Base-by-base conservation (phyloP, 305 asterid genomes). In the Rubia occidens region DNA sequence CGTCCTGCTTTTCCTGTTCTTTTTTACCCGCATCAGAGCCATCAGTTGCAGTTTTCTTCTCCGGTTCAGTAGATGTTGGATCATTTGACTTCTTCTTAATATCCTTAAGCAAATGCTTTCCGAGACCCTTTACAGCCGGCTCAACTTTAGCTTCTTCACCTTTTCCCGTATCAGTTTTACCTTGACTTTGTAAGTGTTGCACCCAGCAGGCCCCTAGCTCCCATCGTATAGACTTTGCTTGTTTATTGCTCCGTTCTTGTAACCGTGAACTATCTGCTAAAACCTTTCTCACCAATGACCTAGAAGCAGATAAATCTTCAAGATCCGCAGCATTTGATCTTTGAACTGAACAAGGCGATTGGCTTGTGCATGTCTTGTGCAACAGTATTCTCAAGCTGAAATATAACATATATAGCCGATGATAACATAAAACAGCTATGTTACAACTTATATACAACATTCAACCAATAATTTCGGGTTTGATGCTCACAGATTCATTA, bases 161-260 rank as follows among this genome's bases (percentile, higher is more conserved):
- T 93, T 93, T 78, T 90, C 97, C 71, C 83, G 83, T 83, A 73
- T 79, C 85, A 67, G 89, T 74, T 84, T 93, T 90, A 76, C 84
- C 86, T 86, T 90, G 96, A 79, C 89, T 97, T 77, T 90, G 98
- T 72, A 93, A 79, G 81, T 93, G 97, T 63, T 93, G 98, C 82
- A 93, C 79, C 98, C 98, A 93, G 86, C 98, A 93, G 69, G 98
- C 98, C 68, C 97, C 97, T 77, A 93, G 97, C 78, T 93, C 98
- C 98, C 98, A 93, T 82, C 97, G 87, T 74, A 87, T 80, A 70
- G 84, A 89, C 78, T 84, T 76, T 72, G 86, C 96, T 32, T 68
- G 76, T 61, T 74, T 78, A 47, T 67, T 53, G 80, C 85, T 85
- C 80, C 85, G 91, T 79, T 86, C 88, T 80, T 77, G 84, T 77